Evolutionary conservation across 768 basidiomycete species (phyloP).

Genomic region (Boletus rufocinnamomeus): DNA sequence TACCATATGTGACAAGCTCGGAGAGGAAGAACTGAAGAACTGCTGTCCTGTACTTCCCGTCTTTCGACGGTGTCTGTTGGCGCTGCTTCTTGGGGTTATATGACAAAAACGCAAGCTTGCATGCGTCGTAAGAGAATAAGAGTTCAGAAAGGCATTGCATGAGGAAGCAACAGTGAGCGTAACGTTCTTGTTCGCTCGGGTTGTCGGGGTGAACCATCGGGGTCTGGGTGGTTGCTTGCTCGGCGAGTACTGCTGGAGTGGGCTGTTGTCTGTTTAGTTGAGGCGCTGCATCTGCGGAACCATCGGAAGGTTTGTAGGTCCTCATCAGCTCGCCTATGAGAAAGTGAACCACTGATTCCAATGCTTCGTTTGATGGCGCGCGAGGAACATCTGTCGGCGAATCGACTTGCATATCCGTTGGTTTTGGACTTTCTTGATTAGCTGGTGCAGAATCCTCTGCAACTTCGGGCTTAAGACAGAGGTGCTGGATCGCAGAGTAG

Average conservation of each 20-base stretch:
- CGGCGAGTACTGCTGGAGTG: conserved; percentile 5
- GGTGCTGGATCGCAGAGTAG: conserved; percentile 54
- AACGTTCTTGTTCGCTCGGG: conserved; percentile 30
- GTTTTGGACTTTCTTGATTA: conserved; percentile 20
- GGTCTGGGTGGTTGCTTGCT: conserved; percentile 21
- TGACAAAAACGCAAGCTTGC: conserved; percentile 86
- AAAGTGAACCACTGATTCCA: conserved; percentile 66
- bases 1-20: conserved; percentile 79
- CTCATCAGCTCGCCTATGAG: conserved; percentile 71
- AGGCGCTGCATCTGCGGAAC: conserved; percentile 19
- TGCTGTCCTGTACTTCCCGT: conserved; percentile 61
- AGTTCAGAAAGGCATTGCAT: conserved; percentile 94
- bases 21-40: conserved; percentile 81
- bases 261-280: conserved; percentile 21
- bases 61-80: conserved; percentile 61
- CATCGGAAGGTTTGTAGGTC: conserved; percentile 52
- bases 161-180: conserved; percentile 73
- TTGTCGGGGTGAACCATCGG: conserved; percentile 14
- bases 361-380: conserved; percentile 41
- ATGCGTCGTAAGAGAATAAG: conserved; percentile 87
- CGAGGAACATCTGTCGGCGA: conserved; percentile 25
- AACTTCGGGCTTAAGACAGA: conserved; percentile 54
- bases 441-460: conserved; percentile 13
- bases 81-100: conserved; percentile 66
- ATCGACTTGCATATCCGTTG: conserved; percentile 65